A percentile compares a stretch with the other conserved stretches of the same genome.
These are phyloP conservation scores for Neurospora sp. DNA, from an alignment of 495 filamentous ascomycete species.

Conservation along the genomic window DNA sequence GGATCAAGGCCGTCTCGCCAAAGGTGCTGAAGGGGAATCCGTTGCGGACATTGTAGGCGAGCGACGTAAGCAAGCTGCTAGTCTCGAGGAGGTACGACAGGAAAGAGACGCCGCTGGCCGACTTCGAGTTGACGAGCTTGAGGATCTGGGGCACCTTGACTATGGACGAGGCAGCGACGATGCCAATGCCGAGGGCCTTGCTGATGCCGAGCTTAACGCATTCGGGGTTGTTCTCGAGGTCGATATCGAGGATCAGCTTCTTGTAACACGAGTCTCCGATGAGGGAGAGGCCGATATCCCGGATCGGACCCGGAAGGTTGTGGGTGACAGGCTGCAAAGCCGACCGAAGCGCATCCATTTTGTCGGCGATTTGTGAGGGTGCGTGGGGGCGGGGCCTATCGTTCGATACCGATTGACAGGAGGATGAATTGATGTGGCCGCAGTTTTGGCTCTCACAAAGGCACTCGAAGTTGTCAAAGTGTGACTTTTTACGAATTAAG, in stretches of 20 bases:
- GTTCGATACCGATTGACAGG: not conserved
- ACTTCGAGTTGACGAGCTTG: conserved; percentile 72
- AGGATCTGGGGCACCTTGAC: conserved; percentile 95
- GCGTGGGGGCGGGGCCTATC: not conserved
- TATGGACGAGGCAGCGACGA: conserved; percentile 75
- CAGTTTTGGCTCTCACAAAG: not conserved
- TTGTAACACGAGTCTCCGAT: conserved; percentile 79
- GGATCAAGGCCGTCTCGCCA: conserved; percentile 85
- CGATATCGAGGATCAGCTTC: conserved; percentile 67
- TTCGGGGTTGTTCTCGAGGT: conserved; percentile 50
- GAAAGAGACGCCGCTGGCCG: conserved; percentile 75
- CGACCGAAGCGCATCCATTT: conserved; percentile 48
- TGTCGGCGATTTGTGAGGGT: not conserved
- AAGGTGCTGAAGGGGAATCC: conserved; percentile 93
- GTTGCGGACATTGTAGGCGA: conserved; percentile 83
- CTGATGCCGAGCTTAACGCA: conserved; percentile 84
- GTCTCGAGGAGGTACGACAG: conserved; percentile 88
- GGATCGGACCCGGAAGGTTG: conserved; percentile 68
- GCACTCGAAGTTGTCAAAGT: not conserved
- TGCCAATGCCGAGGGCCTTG: conserved; percentile 85
- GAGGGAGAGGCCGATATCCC: conserved; percentile 63
- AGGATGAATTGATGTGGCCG: not conserved
- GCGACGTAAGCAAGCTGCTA: conserved; percentile 66
- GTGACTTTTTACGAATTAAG: not conserved
- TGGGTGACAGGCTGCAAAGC: conserved; percentile 69